Conservation (phyloP, 2,329 filamentous ascomycete genomes). For the Cercospora berteroae region DNA sequence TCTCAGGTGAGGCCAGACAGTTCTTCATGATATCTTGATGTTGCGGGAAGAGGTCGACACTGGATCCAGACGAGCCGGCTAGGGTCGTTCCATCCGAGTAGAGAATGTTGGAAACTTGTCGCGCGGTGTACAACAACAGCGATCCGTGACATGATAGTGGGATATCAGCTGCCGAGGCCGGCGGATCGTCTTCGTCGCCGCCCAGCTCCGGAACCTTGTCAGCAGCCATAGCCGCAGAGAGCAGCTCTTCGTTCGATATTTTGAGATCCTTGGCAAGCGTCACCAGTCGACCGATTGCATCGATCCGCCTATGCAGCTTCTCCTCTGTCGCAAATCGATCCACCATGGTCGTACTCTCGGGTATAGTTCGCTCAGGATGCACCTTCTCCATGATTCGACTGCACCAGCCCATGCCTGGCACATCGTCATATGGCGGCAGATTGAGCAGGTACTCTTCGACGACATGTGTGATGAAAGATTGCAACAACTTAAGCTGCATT, state of each 20-base stretch:
- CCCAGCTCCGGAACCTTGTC: conserved; percentile 42
- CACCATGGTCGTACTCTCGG: conserved; percentile 60
- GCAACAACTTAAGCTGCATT: conserved; percentile 64
- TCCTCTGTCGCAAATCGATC: conserved; percentile 65
- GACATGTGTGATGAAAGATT: conserved; percentile 75
- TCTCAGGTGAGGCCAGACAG: conserved; percentile 46
- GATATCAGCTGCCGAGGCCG: conserved; percentile 53
- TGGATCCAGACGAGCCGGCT: conserved; percentile 22
- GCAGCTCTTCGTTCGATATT: conserved; percentile 49
- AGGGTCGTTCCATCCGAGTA: conserved; percentile 42
- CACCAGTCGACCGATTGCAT: conserved; percentile 69
- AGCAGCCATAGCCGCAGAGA: conserved; percentile 43
- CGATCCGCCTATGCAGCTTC: conserved; percentile 60
- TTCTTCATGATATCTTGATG: conserved; percentile 52
- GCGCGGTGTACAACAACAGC: conserved; percentile 54
- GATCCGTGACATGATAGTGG: conserved; percentile 57
- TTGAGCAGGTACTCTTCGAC: conserved; percentile 70
- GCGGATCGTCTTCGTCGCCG: conserved; percentile 55
- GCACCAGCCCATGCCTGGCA: conserved; percentile 52
- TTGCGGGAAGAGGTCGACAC: conserved; percentile 54
- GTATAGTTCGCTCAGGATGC: conserved; percentile 62
- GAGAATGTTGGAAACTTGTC: conserved; percentile 50
- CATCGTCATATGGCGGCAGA: conserved; percentile 44
- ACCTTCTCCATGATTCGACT: conserved; percentile 66
- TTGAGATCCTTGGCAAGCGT: conserved; percentile 61